Evolutionary conservation across 1,284 basidiomycete species (phyloP), one percentile per base, ranked within the genome.

Genomic region (Boletus semigastroideus): DNA sequence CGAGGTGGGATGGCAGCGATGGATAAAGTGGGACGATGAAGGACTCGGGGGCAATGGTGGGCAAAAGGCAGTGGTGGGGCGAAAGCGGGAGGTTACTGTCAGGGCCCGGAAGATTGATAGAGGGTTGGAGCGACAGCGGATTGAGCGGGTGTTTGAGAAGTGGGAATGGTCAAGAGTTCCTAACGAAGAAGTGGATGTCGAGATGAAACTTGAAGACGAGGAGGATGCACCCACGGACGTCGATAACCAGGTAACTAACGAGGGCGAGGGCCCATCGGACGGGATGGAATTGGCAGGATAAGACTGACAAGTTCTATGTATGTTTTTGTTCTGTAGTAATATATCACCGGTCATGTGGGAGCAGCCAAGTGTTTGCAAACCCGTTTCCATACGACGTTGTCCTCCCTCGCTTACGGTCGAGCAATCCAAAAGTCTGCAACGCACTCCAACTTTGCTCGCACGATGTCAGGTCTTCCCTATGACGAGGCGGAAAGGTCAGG

Each of bases 91-190:
- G 52, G 73, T 79, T 31, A 72, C 82, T 16, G 67, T 83, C 19
- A 86, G 82, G 64, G 74, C 86, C 53, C 77, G 87, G 55, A 77
- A 72, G 67, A 82, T 77, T 19, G 72, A 61, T 34, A 72, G 72
- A 27, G 81, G 84, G 34, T 46, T 87, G 40, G 87, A 90, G 64
- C 74, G 87, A 59, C 86, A 90, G 57, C 74, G 78, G 49, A 79
- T 89, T 54, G 83, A 86, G 62, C 77, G 87, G 52, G 71, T 78
- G 22, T 70, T 84, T 44, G 88, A 91, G 68, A 74, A 76, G 48
- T 90, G 86, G 86, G 72, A 64, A 20, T 88, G 85, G 86, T 51
- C 66, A 17, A 58, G 62, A 5, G 42, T 48, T 33, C 39, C 54
- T 27, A 52, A 48, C 22, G 42, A 53, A 22, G 42, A 37, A 10